Conservation (phyloP, 192 early-diverging fungal species). For the Backusella morwellensis region DNA sequence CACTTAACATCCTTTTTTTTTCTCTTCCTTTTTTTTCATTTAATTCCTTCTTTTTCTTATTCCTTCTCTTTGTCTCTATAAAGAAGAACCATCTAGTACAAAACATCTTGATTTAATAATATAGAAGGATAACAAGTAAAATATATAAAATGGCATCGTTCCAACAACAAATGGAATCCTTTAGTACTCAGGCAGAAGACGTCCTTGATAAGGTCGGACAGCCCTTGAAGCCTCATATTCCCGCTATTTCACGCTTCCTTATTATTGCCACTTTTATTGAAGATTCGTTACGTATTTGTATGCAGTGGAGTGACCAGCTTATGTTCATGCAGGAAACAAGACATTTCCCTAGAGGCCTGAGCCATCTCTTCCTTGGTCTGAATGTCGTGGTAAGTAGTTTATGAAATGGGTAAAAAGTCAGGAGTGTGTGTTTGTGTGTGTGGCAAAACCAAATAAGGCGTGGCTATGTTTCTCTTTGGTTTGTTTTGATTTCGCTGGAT, state of each 20-base stretch:
- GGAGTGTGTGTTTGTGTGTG: background rate
- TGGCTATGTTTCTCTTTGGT: background rate
- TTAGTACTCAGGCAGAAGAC: conserved; percentile 68
- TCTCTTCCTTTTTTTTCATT: background rate
- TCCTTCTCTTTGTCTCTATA: background rate
- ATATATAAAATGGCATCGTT: conserved; percentile 21
- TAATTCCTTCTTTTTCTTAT: background rate
- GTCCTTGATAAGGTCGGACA: conserved; percentile 69
- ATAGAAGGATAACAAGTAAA: background rate
- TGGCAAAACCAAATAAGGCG: background rate
- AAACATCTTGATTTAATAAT: background rate
- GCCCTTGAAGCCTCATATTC: conserved; percentile 90
- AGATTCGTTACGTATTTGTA: conserved; percentile 84
- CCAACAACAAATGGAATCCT: conserved; percentile 42
- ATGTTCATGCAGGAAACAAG: conserved; percentile 80
- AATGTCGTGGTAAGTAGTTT: conserved; percentile 70
- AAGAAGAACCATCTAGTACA: background rate
- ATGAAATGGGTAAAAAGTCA: background rate
- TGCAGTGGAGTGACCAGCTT: conserved; percentile 90
- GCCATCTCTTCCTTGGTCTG: conserved; percentile 80
- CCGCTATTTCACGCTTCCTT: conserved; percentile 88
- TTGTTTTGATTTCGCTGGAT: background rate
- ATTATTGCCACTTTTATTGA: conserved; percentile 96
- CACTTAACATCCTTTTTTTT: background rate
- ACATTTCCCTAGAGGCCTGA: conserved; percentile 75